A percentile compares a stretch with the other conserved stretches of the same genome.
Evolutionary conservation across 768 basidiomycete species (phyloP).

Genomic region (Mycena alexandri): DNA sequence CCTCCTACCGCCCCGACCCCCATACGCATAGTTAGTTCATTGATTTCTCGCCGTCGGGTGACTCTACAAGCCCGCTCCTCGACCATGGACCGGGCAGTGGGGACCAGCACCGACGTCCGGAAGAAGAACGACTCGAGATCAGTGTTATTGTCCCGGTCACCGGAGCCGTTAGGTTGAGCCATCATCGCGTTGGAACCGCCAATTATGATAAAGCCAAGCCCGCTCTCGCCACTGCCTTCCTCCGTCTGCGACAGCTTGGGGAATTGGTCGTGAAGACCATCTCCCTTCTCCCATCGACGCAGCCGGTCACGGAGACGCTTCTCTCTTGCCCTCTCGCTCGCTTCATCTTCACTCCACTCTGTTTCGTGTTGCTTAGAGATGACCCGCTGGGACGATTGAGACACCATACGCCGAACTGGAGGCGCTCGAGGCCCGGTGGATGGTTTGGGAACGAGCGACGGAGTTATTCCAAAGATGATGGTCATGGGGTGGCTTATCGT

Average conservation of each 20-base stretch:
- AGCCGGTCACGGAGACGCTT: conserved; percentile 78
- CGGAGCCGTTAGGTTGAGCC: conserved; percentile 34
- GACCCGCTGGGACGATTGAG: conserved; percentile 16
- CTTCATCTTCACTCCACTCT: conserved; percentile 78
- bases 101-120: conserved; percentile 79
- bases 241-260: conserved; percentile 61
- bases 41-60: conserved; percentile 77
- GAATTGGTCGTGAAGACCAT: conserved; percentile 72
- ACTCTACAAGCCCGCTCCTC: conserved; percentile 71
- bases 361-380: conserved; percentile 51
- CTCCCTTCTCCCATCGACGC: conserved; percentile 79
- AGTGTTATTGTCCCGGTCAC: conserved; percentile 42
- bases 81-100: conserved; percentile 64
- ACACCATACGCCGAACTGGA: neutral
- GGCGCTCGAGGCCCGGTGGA: conserved; percentile 43
- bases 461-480: conserved; percentile 91
- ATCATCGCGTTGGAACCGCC: conserved; percentile 53
- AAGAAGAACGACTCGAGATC: conserved; percentile 61
- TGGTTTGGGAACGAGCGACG: conserved; percentile 60
- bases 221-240: conserved; percentile 50
- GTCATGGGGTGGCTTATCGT: conserved; percentile 77
- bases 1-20: conserved; percentile 84
- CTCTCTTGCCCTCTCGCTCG: conserved; percentile 76
- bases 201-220: conserved; percentile 64
- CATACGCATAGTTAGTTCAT: conserved; percentile 88